Percentiles rank a stretch among this genome's conserved stretches.
These are phyloP conservation scores for Stevia rebaudiana DNA, from an alignment of 140 eudicot species.

Conservation along the genomic window DNA sequence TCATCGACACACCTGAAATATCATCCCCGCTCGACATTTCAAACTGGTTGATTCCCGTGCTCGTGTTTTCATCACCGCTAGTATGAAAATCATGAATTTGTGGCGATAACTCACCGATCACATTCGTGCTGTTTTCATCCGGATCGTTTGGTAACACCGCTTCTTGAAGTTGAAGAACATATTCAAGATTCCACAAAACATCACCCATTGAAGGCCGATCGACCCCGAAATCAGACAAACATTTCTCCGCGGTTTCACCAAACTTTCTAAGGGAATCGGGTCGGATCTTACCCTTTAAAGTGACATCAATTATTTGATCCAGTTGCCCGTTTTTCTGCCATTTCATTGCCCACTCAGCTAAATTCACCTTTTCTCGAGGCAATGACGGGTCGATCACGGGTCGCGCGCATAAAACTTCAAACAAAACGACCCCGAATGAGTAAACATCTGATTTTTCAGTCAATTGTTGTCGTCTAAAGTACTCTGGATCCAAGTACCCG, in stretches of 20 bases:
- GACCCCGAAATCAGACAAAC: slow-evolving; percentile 64
- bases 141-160: slow-evolving; percentile 60
- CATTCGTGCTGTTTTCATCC: slow-evolving; percentile 60
- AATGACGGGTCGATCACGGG: slow-evolving; percentile 68
- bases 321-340: slow-evolving; percentile 69
- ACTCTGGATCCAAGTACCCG: slow-evolving; percentile 74
- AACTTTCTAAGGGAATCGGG: slow-evolving; percentile 64
- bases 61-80: slow-evolving; percentile 21
- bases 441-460: slow-evolving; percentile 67
- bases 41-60: slow-evolving; percentile 26
- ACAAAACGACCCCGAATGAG: slow-evolving; percentile 64
- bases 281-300: slow-evolving; percentile 43
- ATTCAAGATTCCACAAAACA: slow-evolving; percentile 62
- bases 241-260: slow-evolving; percentile 69
- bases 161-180: slow-evolving; percentile 65
- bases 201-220: slow-evolving; percentile 70
- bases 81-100: slow-evolving; percentile 41
- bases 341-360: slow-evolving; percentile 77
- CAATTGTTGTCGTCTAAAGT: slow-evolving; percentile 60
- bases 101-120: slow-evolving; percentile 55
- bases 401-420: slow-evolving; percentile 66
- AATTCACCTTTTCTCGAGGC: slow-evolving; percentile 56
- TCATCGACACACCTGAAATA: slow-evolving; percentile 61
- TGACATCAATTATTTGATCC: slow-evolving; percentile 54
- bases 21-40: slow-evolving; percentile 49